Conservation (phyloP, 2,329 filamentous ascomycete genomes). For the Lomentospora prolificans region DNA sequence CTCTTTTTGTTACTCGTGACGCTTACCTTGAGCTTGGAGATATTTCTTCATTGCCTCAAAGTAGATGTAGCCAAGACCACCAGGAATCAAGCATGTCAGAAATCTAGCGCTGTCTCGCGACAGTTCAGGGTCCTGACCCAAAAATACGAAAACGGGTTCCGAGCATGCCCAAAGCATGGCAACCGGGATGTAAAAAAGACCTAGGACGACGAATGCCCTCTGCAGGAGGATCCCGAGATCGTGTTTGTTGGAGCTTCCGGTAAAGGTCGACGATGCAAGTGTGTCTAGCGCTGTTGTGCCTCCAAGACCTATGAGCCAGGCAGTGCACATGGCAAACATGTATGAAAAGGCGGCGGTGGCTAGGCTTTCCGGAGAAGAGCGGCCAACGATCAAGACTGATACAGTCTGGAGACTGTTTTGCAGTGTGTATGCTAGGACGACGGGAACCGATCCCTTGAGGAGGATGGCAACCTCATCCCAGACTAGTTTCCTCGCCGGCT, state of each 20-base stretch:
- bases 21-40: conserved; percentile 74
- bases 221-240: conserved; percentile 73
- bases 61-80: conserved; percentile 77
- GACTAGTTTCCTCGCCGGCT: neutral
- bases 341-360: conserved; percentile 80
- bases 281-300: conserved; percentile 83
- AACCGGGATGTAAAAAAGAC: conserved; percentile 62
- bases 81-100: conserved; percentile 63
- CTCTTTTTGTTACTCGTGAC: too few species aligned
- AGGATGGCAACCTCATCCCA: conserved; percentile 54
- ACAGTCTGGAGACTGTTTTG: conserved; percentile 79
- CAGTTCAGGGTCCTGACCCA: conserved; percentile 72
- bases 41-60: conserved; percentile 84
- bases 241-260: conserved; percentile 67
- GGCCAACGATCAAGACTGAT: conserved; percentile 72
- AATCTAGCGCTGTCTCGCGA: conserved; percentile 66
- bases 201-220: conserved; percentile 62
- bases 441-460: conserved; percentile 59
- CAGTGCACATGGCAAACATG: conserved; percentile 89
- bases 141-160: conserved; percentile 59
- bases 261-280: conserved; percentile 72
- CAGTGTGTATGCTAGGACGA: conserved; percentile 75
- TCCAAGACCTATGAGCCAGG: conserved; percentile 77
- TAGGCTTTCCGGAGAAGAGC: conserved; percentile 67
- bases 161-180: conserved; percentile 66